These are phyloP conservation scores for Marsdenia floribunda DNA, from an alignment of 257 asterid species.

Conservation along the genomic window DNA sequence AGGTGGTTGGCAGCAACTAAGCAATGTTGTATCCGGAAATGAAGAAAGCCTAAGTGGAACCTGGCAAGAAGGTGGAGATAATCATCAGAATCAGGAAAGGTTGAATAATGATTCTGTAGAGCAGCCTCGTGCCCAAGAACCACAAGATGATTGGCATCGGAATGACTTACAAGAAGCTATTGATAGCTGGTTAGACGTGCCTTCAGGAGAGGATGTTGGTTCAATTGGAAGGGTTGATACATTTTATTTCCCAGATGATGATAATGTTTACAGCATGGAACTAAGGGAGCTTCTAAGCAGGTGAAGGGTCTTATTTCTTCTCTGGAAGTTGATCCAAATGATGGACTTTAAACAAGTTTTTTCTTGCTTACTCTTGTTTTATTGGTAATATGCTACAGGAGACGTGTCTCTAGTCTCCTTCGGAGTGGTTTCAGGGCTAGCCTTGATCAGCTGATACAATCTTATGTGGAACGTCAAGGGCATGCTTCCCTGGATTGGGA, in stretches of 20 bases:
- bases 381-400: slow-evolving; percentile 37
- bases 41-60: slow-evolving; percentile 27
- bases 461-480: slow-evolving; percentile 62
- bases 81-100: slow-evolving; percentile 39
- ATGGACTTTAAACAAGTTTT: neutral
- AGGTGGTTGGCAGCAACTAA: slow-evolving; percentile 28
- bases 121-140: slow-evolving; percentile 40
- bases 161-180: slow-evolving; percentile 53
- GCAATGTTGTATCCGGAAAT: slow-evolving; percentile 17
- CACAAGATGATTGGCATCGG: slow-evolving; percentile 51
- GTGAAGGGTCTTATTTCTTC: slow-evolving; percentile 21
- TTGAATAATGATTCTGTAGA: slow-evolving; percentile 31
- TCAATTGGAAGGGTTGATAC: slow-evolving; percentile 39
- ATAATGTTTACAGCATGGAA: slow-evolving; percentile 52
- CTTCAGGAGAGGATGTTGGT: slow-evolving; percentile 46
- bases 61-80: slow-evolving; percentile 34
- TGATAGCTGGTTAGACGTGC: slow-evolving; percentile 63
- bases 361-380: neutral
- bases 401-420: slow-evolving; percentile 84
- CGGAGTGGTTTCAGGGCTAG: slow-evolving; percentile 72
- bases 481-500: slow-evolving; percentile 61
- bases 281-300: slow-evolving; percentile 83
- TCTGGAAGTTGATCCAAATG: neutral
- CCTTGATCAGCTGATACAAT: slow-evolving; percentile 61
- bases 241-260: slow-evolving; percentile 48